Evolutionary conservation across 1,139 yeast genomes (phyloP), one percentile per base, ranked within the genome.

Genomic region (Starmera stellimalicola): DNA sequence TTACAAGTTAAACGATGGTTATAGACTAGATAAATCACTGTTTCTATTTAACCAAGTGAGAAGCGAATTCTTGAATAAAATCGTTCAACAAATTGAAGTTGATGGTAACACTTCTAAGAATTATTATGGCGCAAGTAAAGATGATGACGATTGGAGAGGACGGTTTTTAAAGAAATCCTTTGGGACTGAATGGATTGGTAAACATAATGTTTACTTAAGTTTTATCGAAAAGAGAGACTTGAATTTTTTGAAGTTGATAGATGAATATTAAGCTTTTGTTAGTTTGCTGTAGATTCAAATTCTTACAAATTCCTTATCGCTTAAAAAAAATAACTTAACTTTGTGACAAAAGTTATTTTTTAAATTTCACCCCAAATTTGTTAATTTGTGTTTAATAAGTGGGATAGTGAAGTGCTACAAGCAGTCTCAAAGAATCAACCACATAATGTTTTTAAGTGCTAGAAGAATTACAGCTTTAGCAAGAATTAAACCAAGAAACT

Each of bases 81-180:
- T 37, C 26, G 38, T 32, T 5, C 29, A 37, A 16, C 42, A 39
- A 26, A 33, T 29, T 27, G 38, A 31, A 6, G 17, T 39, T n/a
- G 42, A 39, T 26, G 17, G n/a, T 11, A 19, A 16, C 7, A 19
- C 33, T 15, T 16, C n/a, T 4, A 16, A 6, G 7, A 31, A 33
- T 5, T 37, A 35, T 24, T 17, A 37, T 8, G n/a, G 23, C 4
- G 18, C 11, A 4, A 38, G 33, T 10, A 15, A 33, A 12, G 31
- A 33, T 30, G 42, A 39, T 23, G 30, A 27, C 11, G 40, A 39
- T 30, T 39, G 42, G 42, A 22, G 22, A n/a, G 29, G 19, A 28
- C 31, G 42, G 16, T 29, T 32, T 8, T 20, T 19, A 8, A 15
- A 20, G 5, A 16, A 22, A 4, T 10, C 27, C 3, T 32, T 35